Conservation (phyloP, 2,329 filamentous ascomycete species). For the Ophiostoma montium region DNA sequence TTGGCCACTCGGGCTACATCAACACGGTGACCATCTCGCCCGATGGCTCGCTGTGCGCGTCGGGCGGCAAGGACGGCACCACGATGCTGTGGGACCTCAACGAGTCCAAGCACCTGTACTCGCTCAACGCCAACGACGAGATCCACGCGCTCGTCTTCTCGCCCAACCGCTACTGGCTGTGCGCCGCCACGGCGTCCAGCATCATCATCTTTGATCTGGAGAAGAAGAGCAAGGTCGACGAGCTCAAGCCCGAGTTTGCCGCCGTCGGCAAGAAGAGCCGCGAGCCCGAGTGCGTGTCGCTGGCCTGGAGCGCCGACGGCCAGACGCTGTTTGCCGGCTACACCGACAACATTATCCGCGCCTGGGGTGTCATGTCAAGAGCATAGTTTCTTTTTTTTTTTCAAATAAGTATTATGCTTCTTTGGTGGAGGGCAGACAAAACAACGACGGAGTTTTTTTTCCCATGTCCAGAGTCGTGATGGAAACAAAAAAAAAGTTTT, state of each 20-base stretch:
- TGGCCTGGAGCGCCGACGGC: conserved; percentile 96
- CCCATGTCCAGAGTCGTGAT: neutral
- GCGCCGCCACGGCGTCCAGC: conserved; percentile 89
- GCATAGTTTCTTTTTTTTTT: conserved; percentile 40
- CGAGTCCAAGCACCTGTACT: conserved; percentile 99
- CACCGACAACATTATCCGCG: conserved; percentile 98
- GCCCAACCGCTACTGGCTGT: conserved; percentile 99
- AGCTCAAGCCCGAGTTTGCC: conserved; percentile 97
- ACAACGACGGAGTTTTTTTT: no score
- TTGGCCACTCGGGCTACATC: conserved; percentile 98
- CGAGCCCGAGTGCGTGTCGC: conserved; percentile 92
- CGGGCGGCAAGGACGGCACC: conserved; percentile 98
- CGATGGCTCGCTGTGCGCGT: conserved; percentile 96
- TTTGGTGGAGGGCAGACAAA: no score
- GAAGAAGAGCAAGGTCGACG: conserved; percentile 99
- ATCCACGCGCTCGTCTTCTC: conserved; percentile 99
- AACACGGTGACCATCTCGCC: conserved; percentile 99
- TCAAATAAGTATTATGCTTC: neutral
- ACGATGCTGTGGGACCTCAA: conserved; percentile 99
- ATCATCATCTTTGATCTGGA: conserved; percentile 99
- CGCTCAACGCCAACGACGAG: conserved; percentile 97
- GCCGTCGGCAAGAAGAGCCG: conserved; percentile 97
- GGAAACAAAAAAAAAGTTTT: conserved; percentile 1
- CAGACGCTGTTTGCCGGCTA: conserved; percentile 99
- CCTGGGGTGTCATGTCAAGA: conserved; percentile 95